Base-by-base conservation (phyloP, 495 filamentous ascomycete species). In the Usnea hakonensis region DNA sequence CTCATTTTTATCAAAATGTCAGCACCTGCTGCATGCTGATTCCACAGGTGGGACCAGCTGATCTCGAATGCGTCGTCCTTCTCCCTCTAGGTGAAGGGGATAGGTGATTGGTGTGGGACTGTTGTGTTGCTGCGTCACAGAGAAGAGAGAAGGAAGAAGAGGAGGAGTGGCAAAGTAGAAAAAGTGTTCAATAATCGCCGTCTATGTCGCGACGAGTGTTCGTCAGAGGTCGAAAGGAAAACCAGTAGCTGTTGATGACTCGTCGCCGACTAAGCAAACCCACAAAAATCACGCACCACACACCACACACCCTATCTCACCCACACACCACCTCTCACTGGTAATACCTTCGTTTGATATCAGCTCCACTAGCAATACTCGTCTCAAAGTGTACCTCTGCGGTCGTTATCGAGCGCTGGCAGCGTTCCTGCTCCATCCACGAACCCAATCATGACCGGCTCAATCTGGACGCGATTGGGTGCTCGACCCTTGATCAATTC, bases 1-100 rank as follows among this genome's bases (percentile, higher is more conserved):
- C 57, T n/a, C 60, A 62, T 62, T 57, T 43, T 56, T 62, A 56
- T 62, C 53, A 28, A n/a, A 16, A 62, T 62, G 60, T 55, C 52
- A 55, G 60, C 52, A 56, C 52, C 52, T 26, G n/a, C 55, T 48
- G 40, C 32, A 53, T 62, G 60, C 52, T 62, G 59, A 57, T 41
- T 62, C 60, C 60, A 57, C 40, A 57, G 21, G 54, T 41, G 57
- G 53, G 60, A 62, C 19, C 41, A 57, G 53, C 60, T 36, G 48
- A 6, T 57, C 41, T 62, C 53, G 52, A 46, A 62, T 62, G 60
- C 23, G 57, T 62, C 53, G 37, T 48, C 33, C 41, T 57, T 46
- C 46, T 56, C 53, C 30, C 53, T 57, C 40, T 53, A 46, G 60
- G 52, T 38, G 60, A 62, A 62, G 60, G 60, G 52, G 48, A 41